These are phyloP conservation scores for Persicaria tinctoria DNA, from an alignment of 148 eudicot genomes.

Conservation along the genomic window DNA sequence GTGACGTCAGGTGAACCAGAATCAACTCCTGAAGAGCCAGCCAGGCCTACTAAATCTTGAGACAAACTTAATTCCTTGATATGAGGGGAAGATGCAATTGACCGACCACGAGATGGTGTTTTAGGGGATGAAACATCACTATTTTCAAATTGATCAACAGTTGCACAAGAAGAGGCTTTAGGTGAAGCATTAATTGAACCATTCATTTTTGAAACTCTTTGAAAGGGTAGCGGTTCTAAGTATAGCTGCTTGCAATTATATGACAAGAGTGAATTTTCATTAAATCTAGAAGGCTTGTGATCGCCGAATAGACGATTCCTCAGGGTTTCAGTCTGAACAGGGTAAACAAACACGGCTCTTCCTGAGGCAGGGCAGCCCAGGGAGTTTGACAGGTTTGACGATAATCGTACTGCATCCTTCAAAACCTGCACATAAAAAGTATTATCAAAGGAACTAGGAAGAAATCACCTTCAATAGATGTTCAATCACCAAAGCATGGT, in stretches of 20 bases:
- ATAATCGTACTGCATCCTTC: slow-evolving; percentile 63
- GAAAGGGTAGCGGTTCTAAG: slow-evolving; percentile 37
- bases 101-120: slow-evolving; percentile 45
- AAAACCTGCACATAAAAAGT: slow-evolving; percentile 39
- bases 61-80: slow-evolving; percentile 28
- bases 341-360: slow-evolving; percentile 55
- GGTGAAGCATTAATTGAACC: slow-evolving; percentile 15
- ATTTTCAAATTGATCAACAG: slow-evolving; percentile 30
- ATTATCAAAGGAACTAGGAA: background rate
- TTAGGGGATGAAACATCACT: slow-evolving; percentile 52
- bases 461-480: background rate
- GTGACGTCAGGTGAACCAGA: slow-evolving; percentile 35
- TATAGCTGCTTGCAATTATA: slow-evolving; percentile 42
- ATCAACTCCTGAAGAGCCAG: slow-evolving; percentile 16
- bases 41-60: slow-evolving; percentile 25
- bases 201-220: slow-evolving; percentile 18
- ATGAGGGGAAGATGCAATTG: slow-evolving; percentile 45
- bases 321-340: slow-evolving; percentile 33
- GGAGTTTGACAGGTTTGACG: slow-evolving; percentile 53
- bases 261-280: slow-evolving; percentile 20
- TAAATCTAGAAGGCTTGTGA: slow-evolving; percentile 22
- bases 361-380: slow-evolving; percentile 69
- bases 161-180: slow-evolving; percentile 15
- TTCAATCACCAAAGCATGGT: background rate
- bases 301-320: slow-evolving; percentile 22